These are phyloP conservation scores for Neocatenulostroma microsporum DNA, from an alignment of 2,329 filamentous ascomycete genomes.

Conservation along the genomic window DNA sequence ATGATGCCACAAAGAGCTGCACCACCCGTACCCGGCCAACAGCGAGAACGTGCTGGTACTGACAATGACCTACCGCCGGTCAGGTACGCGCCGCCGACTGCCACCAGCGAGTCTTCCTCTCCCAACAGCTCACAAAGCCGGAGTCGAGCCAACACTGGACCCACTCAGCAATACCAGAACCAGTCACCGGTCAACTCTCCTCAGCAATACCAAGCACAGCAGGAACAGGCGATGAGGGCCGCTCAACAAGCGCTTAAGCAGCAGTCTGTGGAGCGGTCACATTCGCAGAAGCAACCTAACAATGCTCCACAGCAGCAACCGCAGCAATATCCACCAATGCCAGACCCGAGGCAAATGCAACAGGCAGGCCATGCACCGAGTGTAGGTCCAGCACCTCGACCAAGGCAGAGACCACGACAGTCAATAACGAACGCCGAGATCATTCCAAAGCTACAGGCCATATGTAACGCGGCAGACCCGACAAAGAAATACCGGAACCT, in stretches of 20 bases:
- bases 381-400: constrained; percentile 84
- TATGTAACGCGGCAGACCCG: constrained; percentile 91
- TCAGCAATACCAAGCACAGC: constrained; percentile 58
- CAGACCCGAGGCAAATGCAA: constrained; percentile 36
- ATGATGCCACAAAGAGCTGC: constrained; percentile 39
- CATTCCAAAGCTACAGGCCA: constrained; percentile 89
- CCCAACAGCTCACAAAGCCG: constrained; percentile 30
- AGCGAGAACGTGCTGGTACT: constrained; percentile 17
- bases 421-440: constrained; percentile 96
- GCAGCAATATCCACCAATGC: constrained; percentile 32
- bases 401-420: constrained; percentile 69
- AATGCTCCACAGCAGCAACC: constrained; percentile 43
- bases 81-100: constrained; percentile 36
- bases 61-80: constrained; percentile 37
- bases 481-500: constrained; percentile 96
- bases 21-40: constrained; percentile 42
- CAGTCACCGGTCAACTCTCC: constrained; percentile 42
- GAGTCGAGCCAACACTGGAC: constrained; percentile 39
- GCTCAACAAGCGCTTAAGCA: constrained; percentile 67
- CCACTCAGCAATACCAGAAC: constrained; percentile 35
- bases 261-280: constrained; percentile 55
- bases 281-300: constrained; percentile 57
- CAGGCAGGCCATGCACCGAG: constrained; percentile 38
- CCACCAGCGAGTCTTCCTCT: constrained; percentile 29
- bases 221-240: constrained; percentile 73